Evolutionary conservation across 352 stramenopile genomes (phyloP), one percentile per base, ranked within the genome.

Genomic region (Discostella stelligera): DNA sequence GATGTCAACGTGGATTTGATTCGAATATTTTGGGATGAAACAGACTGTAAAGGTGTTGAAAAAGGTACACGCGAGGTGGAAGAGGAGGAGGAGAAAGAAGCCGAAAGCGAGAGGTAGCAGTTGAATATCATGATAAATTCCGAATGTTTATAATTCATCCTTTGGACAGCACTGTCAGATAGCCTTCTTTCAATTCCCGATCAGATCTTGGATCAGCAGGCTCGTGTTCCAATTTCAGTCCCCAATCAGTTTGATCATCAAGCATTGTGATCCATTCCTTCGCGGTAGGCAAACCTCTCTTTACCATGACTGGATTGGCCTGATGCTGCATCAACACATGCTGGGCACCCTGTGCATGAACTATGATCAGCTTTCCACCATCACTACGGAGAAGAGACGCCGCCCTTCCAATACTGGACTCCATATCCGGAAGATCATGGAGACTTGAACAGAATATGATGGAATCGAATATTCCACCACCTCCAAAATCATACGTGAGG

Each of bases 1-100:
- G 89, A 95, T 79, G 72, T 95, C 0, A 80, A 90, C 50, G 91
- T 95, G 0, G 91, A 95, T 80, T 66, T 95, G 50, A 86, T 95
- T 48, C 73, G 90, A 27, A 78, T 95, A 37, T 76, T 66, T 60
- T 60, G 59, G 41, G 63, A 70, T 8, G 53, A 83, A 39, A 65
- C 83, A n/a, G 66, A 69, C 55, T 25, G 44, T 75, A 32, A 52
- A 25, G 37, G 25, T 60, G 5, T 39, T 14, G 32, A 62, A 18
- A 16, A 20, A 16, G 18, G 39, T 20, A 37, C 9, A 44, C 7
- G 50, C 67, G 58, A 58, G 23, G 16, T 7, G 27, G 30, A 54
- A n/a, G 39, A 66, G 23, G 16, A 55, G 1, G 20, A 53, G 30
- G 63, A 58, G 32, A 54, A 79, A 21, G 71, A 48, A 68, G 71